Conservation (phyloP, 2,329 filamentous ascomycete genomes). For the Madurella fahalii region DNA sequence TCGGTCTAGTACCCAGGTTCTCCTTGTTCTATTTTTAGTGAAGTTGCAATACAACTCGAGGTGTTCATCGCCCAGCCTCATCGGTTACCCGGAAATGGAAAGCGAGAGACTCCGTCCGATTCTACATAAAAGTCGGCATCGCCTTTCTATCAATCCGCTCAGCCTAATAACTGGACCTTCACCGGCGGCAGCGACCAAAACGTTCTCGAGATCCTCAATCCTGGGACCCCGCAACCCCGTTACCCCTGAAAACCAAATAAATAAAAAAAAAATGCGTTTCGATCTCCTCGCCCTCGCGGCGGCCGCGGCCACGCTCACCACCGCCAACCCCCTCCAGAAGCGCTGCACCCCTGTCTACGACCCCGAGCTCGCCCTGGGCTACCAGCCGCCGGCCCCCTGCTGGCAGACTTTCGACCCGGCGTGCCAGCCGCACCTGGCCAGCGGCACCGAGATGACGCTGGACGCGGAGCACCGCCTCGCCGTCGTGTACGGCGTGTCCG, state of each 20-base stretch:
- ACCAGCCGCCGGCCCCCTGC: slow-evolving; percentile 27
- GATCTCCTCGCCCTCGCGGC: background rate
- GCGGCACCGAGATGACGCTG: slow-evolving; percentile 21
- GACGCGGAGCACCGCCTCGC: slow-evolving; percentile 20
- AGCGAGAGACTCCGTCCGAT: too few species aligned
- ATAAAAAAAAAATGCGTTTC: slow-evolving; percentile 4
- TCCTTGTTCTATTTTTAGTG: too few species aligned
- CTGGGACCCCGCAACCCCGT: too few species aligned
- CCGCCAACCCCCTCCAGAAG: slow-evolving; percentile 11
- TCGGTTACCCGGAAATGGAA: too few species aligned
- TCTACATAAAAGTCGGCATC: too few species aligned
- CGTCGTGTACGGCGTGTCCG: slow-evolving; percentile 23
- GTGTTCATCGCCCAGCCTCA: too few species aligned
- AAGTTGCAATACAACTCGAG: too few species aligned
- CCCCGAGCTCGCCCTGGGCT: slow-evolving; percentile 22
- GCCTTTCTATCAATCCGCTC: too few species aligned
- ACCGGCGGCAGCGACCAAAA: background rate
- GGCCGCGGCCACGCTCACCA: background rate
- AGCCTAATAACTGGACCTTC: too few species aligned
- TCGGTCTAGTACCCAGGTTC: too few species aligned
- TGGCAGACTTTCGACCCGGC: slow-evolving; percentile 26
- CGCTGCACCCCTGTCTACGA: slow-evolving; percentile 26
- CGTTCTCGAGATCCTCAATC: background rate
- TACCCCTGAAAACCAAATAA: too few species aligned
- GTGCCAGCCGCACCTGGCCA: slow-evolving; percentile 21